Conservation (phyloP, 306 rosid genomes). For the Ammopiptanthus mongolicus region DNA sequence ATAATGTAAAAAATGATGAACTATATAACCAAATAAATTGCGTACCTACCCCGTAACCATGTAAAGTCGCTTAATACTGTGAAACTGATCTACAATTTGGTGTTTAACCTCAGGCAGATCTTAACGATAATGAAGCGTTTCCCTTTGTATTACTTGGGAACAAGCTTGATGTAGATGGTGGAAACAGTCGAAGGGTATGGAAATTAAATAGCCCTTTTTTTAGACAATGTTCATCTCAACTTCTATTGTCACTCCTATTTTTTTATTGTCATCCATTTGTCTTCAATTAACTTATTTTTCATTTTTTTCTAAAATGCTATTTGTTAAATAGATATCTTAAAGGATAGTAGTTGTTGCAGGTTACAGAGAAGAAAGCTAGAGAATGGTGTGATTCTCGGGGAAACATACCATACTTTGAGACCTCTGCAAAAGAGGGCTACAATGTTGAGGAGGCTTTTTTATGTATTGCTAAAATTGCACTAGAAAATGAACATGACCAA, state of each 20-base stretch:
- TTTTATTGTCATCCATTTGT: too few relatives aligned
- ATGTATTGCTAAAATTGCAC: constrained; percentile 58
- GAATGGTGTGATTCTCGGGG: constrained; percentile 83
- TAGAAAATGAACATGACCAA: constrained; percentile 55
- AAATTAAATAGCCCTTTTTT: neutral
- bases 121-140: constrained; percentile 44
- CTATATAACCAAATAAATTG: too few relatives aligned
- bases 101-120: constrained; percentile 52
- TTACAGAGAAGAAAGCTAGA: constrained; percentile 56
- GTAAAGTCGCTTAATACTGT: neutral
- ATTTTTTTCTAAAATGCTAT: too few relatives aligned
- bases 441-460: constrained; percentile 74
- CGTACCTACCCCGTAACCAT: too few relatives aligned
- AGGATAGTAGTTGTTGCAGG: too few relatives aligned
- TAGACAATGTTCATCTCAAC: too few relatives aligned
- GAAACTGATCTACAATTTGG: neutral
- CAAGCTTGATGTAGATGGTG: constrained; percentile 69
- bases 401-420: constrained; percentile 79
- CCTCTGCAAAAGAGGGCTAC: constrained; percentile 76
- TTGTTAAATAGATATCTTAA: too few relatives aligned
- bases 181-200: constrained; percentile 58
- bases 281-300: too few relatives aligned
- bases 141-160: constrained; percentile 82
- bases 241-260: neutral
- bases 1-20: too few relatives aligned